These are phyloP conservation scores for Pythium folliculosum DNA, from an alignment of 352 stramenopile species.

Conservation along the genomic window DNA sequence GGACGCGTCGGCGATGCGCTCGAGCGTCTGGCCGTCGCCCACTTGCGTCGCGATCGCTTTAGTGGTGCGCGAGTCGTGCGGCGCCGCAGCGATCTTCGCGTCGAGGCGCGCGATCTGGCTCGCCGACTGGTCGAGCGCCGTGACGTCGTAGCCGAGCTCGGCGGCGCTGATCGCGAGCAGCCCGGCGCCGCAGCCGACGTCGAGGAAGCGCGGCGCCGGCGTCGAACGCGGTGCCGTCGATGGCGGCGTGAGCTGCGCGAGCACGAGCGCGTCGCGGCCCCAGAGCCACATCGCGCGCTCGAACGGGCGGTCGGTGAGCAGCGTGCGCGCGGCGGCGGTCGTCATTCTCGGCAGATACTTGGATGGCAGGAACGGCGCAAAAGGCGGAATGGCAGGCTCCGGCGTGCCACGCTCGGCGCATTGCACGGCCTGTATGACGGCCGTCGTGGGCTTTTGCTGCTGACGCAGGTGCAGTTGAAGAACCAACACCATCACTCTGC, in stretches of 20 bases:
- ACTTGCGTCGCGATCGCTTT: background rate
- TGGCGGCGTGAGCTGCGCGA: background rate
- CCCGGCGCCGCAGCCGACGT: constrained; percentile 27
- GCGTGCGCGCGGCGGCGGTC: background rate
- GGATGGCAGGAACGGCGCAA: background rate
- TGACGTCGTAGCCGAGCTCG: constrained; percentile 18
- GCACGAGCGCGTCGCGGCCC: constrained; percentile 17
- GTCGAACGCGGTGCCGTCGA: background rate
- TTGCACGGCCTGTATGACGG: too few species aligned
- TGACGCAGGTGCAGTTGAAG: background rate
- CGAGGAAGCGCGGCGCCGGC: constrained; percentile 9
- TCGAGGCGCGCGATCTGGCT: constrained; percentile 16
- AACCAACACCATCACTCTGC: background rate
- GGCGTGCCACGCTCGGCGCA: too few species aligned
- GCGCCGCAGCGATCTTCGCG: constrained; percentile 1
- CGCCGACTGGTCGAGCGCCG: constrained; percentile 20
- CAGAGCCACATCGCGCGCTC: constrained; percentile 18
- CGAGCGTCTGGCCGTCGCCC: constrained; percentile 25
- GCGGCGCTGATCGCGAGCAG: constrained; percentile 21
- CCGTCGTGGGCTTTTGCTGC: background rate
- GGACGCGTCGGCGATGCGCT: constrained; percentile 10
- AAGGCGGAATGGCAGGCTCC: background rate
- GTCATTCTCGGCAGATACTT: background rate
- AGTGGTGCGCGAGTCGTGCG: background rate
- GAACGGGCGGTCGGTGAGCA: constrained; percentile 11